Conservation (phyloP, 495 filamentous ascomycete genomes). For the Lindgomyces ingoldianus region DNA sequence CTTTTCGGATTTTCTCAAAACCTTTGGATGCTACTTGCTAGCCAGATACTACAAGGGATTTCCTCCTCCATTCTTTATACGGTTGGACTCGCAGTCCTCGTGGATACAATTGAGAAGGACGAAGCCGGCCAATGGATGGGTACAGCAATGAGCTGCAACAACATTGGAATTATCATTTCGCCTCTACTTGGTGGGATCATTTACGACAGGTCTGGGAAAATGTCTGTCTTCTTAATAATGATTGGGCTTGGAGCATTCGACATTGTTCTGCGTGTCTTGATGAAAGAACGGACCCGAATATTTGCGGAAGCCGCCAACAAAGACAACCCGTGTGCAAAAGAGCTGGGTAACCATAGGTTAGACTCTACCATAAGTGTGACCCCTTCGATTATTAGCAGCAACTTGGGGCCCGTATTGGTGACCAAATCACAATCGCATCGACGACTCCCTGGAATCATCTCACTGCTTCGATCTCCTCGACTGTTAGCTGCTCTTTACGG, state of each 20-base stretch:
- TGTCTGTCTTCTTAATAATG: slow-evolving; percentile 69
- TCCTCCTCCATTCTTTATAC: slow-evolving; percentile 63
- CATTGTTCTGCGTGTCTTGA: slow-evolving; percentile 63
- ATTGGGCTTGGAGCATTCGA: slow-evolving; percentile 69
- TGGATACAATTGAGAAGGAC: slow-evolving; percentile 71
- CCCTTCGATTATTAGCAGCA: not conserved
- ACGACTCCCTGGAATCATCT: slow-evolving; percentile 40
- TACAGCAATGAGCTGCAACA: slow-evolving; percentile 68
- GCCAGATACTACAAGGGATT: slow-evolving; percentile 72
- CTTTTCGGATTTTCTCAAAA: slow-evolving; percentile 1
- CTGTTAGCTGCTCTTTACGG: slow-evolving; percentile 50
- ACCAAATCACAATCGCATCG: not conserved
- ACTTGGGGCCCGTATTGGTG: not conserved
- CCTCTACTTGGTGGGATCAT: slow-evolving; percentile 77
- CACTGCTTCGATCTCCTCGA: slow-evolving; percentile 44
- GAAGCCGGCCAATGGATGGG: slow-evolving; percentile 73
- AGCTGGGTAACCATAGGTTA: not conserved
- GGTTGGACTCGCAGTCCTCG: slow-evolving; percentile 38
- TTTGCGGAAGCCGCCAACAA: slow-evolving; percentile 59
- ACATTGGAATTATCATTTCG: slow-evolving; percentile 65
- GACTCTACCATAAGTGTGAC: not conserved
- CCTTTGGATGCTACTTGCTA: slow-evolving; percentile 50
- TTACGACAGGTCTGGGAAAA: slow-evolving; percentile 69
- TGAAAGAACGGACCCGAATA: slow-evolving; percentile 69
- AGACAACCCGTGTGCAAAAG: not conserved